Evolutionary conservation across 345 rosid species (phyloP).

Genomic region (Citrus cavaleriei): DNA sequence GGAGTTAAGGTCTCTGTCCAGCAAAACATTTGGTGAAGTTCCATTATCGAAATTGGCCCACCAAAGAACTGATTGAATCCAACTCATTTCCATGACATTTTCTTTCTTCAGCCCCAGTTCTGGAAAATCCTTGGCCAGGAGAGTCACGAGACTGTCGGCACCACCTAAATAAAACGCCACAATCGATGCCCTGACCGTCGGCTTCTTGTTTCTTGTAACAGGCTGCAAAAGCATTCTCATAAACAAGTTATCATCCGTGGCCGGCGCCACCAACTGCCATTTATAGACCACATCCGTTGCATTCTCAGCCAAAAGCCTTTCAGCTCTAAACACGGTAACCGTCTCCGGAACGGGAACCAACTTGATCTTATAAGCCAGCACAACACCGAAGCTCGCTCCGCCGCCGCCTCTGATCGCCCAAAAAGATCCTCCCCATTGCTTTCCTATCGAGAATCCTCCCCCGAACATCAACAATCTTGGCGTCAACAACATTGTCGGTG

Average conservation of each 20-base stretch:
- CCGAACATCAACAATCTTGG: slow-evolving; percentile 38
- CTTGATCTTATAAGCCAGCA: slow-evolving; percentile 52
- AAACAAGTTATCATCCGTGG: slow-evolving; percentile 35
- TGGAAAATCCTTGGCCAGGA: slow-evolving; percentile 32
- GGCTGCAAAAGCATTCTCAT: slow-evolving; percentile 30
- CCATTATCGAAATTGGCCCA: slow-evolving; percentile 39
- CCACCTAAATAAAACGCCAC: slow-evolving; percentile 31
- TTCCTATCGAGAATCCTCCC: slow-evolving; percentile 45
- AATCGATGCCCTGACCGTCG: slow-evolving; percentile 26
- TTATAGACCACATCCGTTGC: slow-evolving; percentile 34
- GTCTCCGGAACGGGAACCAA: slow-evolving; percentile 38
- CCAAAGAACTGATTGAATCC: slow-evolving; percentile 56
- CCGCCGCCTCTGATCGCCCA: slow-evolving; percentile 81
- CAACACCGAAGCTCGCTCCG: slow-evolving; percentile 58
- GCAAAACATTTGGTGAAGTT: slow-evolving; percentile 24
- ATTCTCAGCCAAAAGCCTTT: slow-evolving; percentile 25
- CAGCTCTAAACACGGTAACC: slow-evolving; percentile 49
- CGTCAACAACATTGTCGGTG: slow-evolving; percentile 51
- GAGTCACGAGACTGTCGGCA: slow-evolving; percentile 22
- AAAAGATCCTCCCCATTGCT: slow-evolving; percentile 66
- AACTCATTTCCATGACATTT: slow-evolving; percentile 44
- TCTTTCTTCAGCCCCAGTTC: slow-evolving; percentile 41
- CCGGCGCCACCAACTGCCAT: slow-evolving; percentile 47
- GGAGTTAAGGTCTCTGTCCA: slow-evolving; percentile 21
- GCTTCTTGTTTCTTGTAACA: slow-evolving; percentile 10